Conservation (phyloP, 2,329 filamentous ascomycete species). For the Ilyonectria sp. region DNA sequence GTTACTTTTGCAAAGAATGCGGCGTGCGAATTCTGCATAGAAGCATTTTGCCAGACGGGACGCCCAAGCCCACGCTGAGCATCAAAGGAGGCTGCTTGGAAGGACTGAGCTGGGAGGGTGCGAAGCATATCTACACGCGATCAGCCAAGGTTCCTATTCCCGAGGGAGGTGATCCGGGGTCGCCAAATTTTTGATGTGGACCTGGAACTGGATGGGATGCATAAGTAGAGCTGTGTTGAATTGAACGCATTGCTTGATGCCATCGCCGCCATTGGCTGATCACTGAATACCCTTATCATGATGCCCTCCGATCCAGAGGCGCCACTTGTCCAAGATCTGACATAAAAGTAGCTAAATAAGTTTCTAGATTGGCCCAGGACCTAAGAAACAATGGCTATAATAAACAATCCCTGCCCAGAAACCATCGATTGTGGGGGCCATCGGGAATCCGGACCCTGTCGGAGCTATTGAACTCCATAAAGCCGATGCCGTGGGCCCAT, state of each 20-base stretch:
- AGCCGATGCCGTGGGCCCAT: slow-evolving; percentile 36
- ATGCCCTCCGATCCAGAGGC: not conserved
- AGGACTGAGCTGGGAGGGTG: slow-evolving; percentile 57
- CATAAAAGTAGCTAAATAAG: not conserved
- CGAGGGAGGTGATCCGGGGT: slow-evolving; percentile 48
- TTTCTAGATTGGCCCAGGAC: no score
- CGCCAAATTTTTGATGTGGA: slow-evolving; percentile 25
- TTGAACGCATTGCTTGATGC: not conserved
- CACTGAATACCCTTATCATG: not conserved
- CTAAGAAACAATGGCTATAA: no score
- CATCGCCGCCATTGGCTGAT: not conserved
- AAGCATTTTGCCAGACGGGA: slow-evolving; percentile 56
- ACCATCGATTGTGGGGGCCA: not conserved
- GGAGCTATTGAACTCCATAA: slow-evolving; percentile 33
- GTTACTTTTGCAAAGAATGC: slow-evolving; percentile 60
- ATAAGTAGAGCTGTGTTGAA: not conserved
- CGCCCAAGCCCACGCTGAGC: slow-evolving; percentile 54
- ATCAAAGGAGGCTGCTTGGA: slow-evolving; percentile 64
- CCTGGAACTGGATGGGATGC: not conserved
- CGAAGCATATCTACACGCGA: slow-evolving; percentile 62
- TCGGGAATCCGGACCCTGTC: slow-evolving; percentile 35
- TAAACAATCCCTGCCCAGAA: not conserved
- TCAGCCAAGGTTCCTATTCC: slow-evolving; percentile 63
- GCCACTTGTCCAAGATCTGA: no score
- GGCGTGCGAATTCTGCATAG: slow-evolving; percentile 65